Evolutionary conservation across 2,329 filamentous ascomycete genomes (phyloP).

Genomic region (Penicillium sp.): DNA sequence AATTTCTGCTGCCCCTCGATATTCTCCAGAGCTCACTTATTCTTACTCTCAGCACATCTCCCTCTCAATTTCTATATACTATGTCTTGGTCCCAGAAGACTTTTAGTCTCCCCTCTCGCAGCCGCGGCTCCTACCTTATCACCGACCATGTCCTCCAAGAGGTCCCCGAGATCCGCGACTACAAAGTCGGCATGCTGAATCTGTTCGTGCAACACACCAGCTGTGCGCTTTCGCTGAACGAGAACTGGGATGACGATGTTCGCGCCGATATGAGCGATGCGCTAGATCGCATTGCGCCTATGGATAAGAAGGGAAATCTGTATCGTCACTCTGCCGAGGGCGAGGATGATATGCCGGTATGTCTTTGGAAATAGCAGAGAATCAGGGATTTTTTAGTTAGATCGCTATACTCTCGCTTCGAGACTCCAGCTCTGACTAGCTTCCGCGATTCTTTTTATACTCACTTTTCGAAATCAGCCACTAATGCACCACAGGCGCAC

Average conservation of each 20-base stretch:
- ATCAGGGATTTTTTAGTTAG: neutral
- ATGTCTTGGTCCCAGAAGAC: conserved; percentile 82
- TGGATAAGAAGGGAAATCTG: conserved; percentile 71
- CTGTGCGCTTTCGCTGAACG: conserved; percentile 86
- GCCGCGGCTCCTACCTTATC: conserved; percentile 84
- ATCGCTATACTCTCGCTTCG: neutral
- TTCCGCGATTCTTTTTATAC: neutral
- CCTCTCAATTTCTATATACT: conserved; percentile 9
- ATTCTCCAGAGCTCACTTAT: conserved; percentile 5
- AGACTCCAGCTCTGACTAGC: neutral
- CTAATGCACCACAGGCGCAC: conserved; percentile 60
- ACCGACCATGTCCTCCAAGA: conserved; percentile 70
- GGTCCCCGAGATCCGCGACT: conserved; percentile 76
- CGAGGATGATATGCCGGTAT: conserved; percentile 85
- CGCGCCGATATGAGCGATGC: conserved; percentile 90
- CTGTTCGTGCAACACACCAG: conserved; percentile 95
- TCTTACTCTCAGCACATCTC: conserved; percentile 21
- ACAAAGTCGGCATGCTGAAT: conserved; percentile 83
- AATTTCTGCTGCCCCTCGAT: conserved; percentile 20
- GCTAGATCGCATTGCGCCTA: conserved; percentile 83
- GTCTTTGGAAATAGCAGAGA: conserved; percentile 26
- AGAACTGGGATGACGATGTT: conserved; percentile 88
- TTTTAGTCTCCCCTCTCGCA: conserved; percentile 72
- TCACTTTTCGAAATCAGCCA: neutral
- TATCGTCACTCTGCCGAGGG: conserved; percentile 90